phyloP scores from a whole-genome alignment of 805 yeast species.

The Saturnispora kantuleensis region DNA sequence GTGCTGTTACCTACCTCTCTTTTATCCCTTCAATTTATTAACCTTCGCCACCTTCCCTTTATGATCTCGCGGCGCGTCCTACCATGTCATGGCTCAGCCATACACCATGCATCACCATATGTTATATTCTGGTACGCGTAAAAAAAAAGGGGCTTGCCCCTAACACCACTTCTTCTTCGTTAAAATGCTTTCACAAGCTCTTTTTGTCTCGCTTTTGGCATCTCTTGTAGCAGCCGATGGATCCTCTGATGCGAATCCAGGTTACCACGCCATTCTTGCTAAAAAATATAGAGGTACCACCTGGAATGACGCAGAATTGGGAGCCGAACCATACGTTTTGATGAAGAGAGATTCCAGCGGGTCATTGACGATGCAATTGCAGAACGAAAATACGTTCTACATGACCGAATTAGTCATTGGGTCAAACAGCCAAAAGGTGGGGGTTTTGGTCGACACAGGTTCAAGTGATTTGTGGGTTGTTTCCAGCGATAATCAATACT shows the following conservation, averaged over 20 bases:
- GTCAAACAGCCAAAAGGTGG: slow-evolving; percentile 43
- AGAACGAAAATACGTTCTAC: slow-evolving; percentile 36
- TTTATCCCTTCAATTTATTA: no score
- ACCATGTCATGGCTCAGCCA: no score
- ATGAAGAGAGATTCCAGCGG: slow-evolving; percentile 21
- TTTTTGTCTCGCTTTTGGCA: no score
- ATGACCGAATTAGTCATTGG: slow-evolving; percentile 42
- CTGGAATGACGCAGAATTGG: slow-evolving; percentile 5
- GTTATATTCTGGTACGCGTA: no score
- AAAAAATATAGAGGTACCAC: slow-evolving; percentile 12
- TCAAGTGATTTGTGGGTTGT: slow-evolving; percentile 67
- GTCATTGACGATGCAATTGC: slow-evolving; percentile 25
- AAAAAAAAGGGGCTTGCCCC: no score
- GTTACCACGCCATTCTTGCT: slow-evolving; percentile 17
- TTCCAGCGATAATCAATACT: slow-evolving; percentile 39
- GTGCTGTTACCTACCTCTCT: no score
- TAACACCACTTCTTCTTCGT: no score
- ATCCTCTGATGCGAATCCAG: background rate
- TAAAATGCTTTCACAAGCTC: no score
- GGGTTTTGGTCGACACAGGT: slow-evolving; percentile 62
- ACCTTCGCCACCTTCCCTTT: no score
- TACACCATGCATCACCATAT: no score
- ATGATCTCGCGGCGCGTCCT: no score
- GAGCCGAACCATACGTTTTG: slow-evolving; percentile 14
- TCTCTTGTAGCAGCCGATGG: no score